Evolutionary conservation across 2,329 filamentous ascomycete genomes (phyloP).

Genomic region (Aspergillus amoenus): DNA sequence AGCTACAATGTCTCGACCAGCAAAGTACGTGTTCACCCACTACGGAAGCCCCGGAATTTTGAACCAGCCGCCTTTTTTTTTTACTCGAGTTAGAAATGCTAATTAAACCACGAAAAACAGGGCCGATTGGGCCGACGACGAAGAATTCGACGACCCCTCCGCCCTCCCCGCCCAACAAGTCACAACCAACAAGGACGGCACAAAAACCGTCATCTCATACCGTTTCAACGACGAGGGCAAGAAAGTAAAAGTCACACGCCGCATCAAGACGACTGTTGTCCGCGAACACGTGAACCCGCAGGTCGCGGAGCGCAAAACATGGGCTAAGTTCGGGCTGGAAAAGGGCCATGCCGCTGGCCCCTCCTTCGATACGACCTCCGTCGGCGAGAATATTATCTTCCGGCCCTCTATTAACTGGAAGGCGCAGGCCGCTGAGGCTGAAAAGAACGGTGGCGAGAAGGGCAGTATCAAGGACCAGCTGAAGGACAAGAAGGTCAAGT

Average conservation of each 20-base stretch:
- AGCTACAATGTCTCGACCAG: conserved; percentile 46
- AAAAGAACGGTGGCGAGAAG: conserved; percentile 53
- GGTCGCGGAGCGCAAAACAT: conserved; percentile 89
- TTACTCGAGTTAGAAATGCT: conserved; percentile 6
- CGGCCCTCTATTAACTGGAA: conserved; percentile 91
- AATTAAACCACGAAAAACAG: conserved; percentile 40
- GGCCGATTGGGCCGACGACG: conserved; percentile 92
- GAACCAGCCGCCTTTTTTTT: conserved; percentile 12
- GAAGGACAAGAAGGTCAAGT: conserved; percentile 99
- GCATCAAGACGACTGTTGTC: conserved; percentile 87
- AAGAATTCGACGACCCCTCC: conserved; percentile 80
- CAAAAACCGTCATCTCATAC: conserved; percentile 91
- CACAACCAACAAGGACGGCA: conserved; percentile 96
- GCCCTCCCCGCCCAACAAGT: conserved; percentile 82
- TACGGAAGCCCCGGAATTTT: background rate
- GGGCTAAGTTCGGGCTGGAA: conserved; percentile 89
- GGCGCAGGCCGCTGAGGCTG: conserved; percentile 74
- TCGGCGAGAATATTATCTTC: conserved; percentile 99
- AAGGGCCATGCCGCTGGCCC: conserved; percentile 82
- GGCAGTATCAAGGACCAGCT: conserved; percentile 67
- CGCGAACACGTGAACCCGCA: conserved; percentile 94
- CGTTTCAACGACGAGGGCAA: conserved; percentile 88
- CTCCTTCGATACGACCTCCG: conserved; percentile 82
- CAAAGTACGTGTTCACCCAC: conserved; percentile 39
- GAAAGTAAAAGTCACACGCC: conserved; percentile 95